Evolutionary conservation across 129 eudicot species (phyloP).

Genomic region (Escallonia rubra): DNA sequence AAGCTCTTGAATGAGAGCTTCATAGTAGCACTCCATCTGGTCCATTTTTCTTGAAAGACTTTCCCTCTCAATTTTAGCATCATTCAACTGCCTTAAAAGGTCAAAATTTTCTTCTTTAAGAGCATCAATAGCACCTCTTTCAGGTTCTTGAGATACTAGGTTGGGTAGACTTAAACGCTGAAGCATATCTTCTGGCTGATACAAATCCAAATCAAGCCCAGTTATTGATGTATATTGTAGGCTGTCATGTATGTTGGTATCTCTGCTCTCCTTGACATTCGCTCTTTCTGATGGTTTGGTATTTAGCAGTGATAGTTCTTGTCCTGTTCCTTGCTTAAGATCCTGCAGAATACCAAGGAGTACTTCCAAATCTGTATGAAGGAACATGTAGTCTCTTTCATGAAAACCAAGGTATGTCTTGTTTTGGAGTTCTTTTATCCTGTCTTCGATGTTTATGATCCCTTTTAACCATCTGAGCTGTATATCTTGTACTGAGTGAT

Average conservation of each 20-base stretch:
- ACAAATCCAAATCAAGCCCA: slow-evolving; percentile 45
- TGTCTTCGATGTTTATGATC: slow-evolving; percentile 41
- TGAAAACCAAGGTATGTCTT: slow-evolving; percentile 36
- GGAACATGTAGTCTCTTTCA: slow-evolving; percentile 42
- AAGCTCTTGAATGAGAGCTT: slow-evolving; percentile 85
- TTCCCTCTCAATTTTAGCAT: slow-evolving; percentile 66
- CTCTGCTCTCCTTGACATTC: slow-evolving; percentile 8
- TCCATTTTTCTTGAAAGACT: slow-evolving; percentile 63
- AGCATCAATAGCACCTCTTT: slow-evolving; percentile 35
- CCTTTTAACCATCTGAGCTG: slow-evolving; percentile 33
- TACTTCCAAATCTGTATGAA: slow-evolving; percentile 56
- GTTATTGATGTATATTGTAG: slow-evolving; percentile 20
- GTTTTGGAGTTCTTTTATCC: slow-evolving; percentile 54
- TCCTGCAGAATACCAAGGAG: slow-evolving; percentile 42
- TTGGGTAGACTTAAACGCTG: slow-evolving; percentile 34
- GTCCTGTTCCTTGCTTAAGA: slow-evolving; percentile 43
- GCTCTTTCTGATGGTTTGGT: slow-evolving; percentile 11
- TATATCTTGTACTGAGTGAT: slow-evolving; percentile 11
- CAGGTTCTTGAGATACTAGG: slow-evolving; percentile 42
- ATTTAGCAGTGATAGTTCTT: not conserved
- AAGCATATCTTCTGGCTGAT: slow-evolving; percentile 44
- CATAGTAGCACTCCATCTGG: slow-evolving; percentile 93
- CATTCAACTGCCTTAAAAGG: slow-evolving; percentile 65
- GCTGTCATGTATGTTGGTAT: not conserved
- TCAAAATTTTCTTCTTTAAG: slow-evolving; percentile 48